A percentile compares a stretch with the other conserved stretches of the same genome.
Evolutionary conservation across 1,284 basidiomycete genomes (phyloP).

Genomic region (Cutaneotrichosporon arboriforme): DNA sequence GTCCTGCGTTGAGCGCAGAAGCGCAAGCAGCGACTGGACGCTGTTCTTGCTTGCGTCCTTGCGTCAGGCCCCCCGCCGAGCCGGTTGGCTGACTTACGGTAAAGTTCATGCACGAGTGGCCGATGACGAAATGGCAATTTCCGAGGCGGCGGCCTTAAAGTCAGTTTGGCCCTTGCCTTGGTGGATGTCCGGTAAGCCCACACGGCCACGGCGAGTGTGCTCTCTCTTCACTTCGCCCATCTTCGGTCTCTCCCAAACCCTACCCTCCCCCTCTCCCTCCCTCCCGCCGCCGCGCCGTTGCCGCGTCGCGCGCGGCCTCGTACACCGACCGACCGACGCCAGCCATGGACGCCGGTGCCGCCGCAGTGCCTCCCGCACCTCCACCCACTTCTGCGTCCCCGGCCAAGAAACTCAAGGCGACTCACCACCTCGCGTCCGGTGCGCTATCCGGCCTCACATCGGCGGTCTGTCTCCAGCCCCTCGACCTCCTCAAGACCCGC

Average conservation of each 20-base stretch:
- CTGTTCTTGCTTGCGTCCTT: constrained; percentile 22
- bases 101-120: constrained; percentile 11
- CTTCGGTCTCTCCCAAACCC: not conserved
- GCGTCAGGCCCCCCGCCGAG: not conserved
- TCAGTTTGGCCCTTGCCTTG: not conserved
- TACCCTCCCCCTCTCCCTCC: not conserved
- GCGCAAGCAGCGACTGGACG: constrained; percentile 35
- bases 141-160: no score
- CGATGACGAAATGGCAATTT: constrained; percentile 6
- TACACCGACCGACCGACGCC: not conserved
- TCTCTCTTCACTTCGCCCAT: not conserved
- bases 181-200: not conserved
- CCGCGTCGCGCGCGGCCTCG: no score
- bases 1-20: constrained; percentile 35
- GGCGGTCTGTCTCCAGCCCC: constrained; percentile 45
- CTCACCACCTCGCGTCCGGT: constrained; percentile 46
- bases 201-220: no score
- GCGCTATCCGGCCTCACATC: constrained; percentile 45
- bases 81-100: constrained; percentile 4
- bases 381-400: not conserved
- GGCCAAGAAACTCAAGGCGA: constrained; percentile 24
- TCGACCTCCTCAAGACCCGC: constrained; percentile 83
- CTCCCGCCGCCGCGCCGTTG: not conserved
- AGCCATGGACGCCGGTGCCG: not conserved
- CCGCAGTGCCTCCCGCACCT: not conserved